Percentiles rank a stretch among this genome's conserved stretches.
These are phyloP conservation scores for Kingdonia uniflora DNA, from an alignment of 164 flowering plant genomes.

Conservation along the genomic window DNA sequence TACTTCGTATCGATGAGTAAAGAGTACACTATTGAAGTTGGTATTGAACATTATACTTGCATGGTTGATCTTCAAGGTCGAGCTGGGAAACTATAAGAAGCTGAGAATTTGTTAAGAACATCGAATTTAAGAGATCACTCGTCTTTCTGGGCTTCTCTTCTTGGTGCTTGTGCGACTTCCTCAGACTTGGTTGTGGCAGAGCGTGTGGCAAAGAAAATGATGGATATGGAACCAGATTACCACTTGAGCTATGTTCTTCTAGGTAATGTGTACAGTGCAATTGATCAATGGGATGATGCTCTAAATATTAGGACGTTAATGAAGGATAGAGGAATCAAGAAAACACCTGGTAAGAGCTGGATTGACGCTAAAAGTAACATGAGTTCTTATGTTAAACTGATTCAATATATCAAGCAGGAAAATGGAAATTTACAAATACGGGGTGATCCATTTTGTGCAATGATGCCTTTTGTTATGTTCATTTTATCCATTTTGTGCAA, in stretches of 20 bases:
- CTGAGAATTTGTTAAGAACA: slow-evolving; percentile 50
- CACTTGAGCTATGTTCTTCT: slow-evolving; percentile 75
- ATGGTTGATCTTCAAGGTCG: too few species aligned
- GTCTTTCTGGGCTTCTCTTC: slow-evolving; percentile 71
- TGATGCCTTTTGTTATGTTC: too few species aligned
- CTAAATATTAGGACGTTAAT: slow-evolving; percentile 35
- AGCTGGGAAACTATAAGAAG: slow-evolving; percentile 77
- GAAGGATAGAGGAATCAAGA: slow-evolving; percentile 51
- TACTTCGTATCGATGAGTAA: slow-evolving; percentile 46
- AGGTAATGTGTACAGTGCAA: slow-evolving; percentile 49
- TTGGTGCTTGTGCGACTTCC: slow-evolving; percentile 63
- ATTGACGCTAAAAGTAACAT: slow-evolving; percentile 32
- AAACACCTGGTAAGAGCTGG: slow-evolving; percentile 76
- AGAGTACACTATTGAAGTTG: slow-evolving; percentile 43
- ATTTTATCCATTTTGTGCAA: too few species aligned
- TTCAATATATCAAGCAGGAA: neutral
- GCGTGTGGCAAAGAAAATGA: slow-evolving; percentile 67
- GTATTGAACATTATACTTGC: slow-evolving; percentile 56
- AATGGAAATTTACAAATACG: too few species aligned
- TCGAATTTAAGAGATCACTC: slow-evolving; percentile 33
- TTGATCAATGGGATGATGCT: slow-evolving; percentile 67
- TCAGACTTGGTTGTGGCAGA: slow-evolving; percentile 45
- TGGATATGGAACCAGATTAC: slow-evolving; percentile 52
- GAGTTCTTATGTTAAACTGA: slow-evolving; percentile 4
- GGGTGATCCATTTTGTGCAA: too few species aligned